A percentile compares a stretch with the other conserved stretches of the same genome.
phyloP scores from a whole-genome alignment of 2,329 filamentous ascomycete species.

The Ophiocordyceps robertsii region DNA sequence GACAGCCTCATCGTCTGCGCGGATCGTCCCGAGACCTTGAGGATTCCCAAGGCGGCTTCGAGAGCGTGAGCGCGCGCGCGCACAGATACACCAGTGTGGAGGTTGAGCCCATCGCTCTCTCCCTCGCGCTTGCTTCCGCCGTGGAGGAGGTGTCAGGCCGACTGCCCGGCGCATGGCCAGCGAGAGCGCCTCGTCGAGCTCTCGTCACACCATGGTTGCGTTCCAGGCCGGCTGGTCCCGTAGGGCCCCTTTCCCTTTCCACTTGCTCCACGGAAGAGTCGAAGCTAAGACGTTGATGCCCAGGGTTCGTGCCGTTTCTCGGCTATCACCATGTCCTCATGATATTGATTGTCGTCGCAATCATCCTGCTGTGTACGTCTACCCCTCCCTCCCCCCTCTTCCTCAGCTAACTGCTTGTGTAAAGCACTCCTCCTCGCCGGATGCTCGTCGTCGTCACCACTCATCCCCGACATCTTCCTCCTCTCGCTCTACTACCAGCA shows the following conservation, averaged over 20 bases:
- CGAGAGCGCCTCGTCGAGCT: constrained; percentile 10
- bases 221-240: constrained; percentile 37
- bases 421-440: constrained; percentile 70
- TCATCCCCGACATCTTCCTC: constrained; percentile 93
- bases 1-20: too few species aligned
- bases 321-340: constrained; percentile 83
- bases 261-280: too few species aligned
- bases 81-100: too few species aligned
- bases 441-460: constrained; percentile 89
- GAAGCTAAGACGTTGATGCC: background rate
- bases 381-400: constrained; percentile 22
- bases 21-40: too few species aligned
- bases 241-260: constrained; percentile 16
- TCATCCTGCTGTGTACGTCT: constrained; percentile 73
- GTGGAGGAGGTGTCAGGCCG: background rate
- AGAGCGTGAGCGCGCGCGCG: too few species aligned
- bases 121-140: background rate
- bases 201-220: constrained; percentile 15
- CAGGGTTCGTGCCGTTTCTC: constrained; percentile 54
- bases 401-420: background rate
- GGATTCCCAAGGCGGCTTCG: too few species aligned
- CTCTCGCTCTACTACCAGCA: constrained; percentile 93
- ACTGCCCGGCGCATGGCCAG: constrained; percentile 4
- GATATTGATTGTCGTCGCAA: constrained; percentile 86
- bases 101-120: background rate